These are phyloP conservation scores for Lithospermum erythrorhizon DNA, from an alignment of 257 asterid species.

Conservation along the genomic window DNA sequence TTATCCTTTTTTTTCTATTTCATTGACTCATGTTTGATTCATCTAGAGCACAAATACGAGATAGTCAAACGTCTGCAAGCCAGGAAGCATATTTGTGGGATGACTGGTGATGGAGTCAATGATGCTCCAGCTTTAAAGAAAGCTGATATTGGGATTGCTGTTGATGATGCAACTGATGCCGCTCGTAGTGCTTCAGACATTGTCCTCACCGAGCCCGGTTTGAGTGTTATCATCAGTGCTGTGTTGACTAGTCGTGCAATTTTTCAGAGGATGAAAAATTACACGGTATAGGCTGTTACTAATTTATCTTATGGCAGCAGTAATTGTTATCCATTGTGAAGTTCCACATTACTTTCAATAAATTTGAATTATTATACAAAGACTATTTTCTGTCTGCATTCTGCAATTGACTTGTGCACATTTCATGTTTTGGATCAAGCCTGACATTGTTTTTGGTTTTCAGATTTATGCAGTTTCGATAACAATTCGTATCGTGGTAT, in stretches of 20 bases:
- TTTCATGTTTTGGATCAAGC: neutral
- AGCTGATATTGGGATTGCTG: constrained; percentile 98
- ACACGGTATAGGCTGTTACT: constrained; percentile 44
- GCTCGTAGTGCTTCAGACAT: constrained; percentile 99
- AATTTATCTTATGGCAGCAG: neutral
- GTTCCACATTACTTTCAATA: neutral
- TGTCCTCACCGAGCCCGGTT: constrained; percentile 97
- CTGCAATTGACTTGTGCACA: too few relatives aligned
- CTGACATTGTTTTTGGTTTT: constrained; percentile 2
- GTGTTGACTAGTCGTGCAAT: constrained; percentile 94
- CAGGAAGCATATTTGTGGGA: constrained; percentile 95
- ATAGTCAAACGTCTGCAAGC: constrained; percentile 97
- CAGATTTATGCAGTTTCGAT: constrained; percentile 98
- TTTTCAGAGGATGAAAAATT: constrained; percentile 97
- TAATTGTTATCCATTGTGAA: neutral
- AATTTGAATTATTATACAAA: neutral
- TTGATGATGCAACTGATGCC: constrained; percentile 98
- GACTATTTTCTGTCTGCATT: neutral
- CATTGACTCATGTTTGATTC: constrained; percentile 7
- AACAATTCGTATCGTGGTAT: constrained; percentile 96
- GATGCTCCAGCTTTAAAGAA: constrained; percentile 98
- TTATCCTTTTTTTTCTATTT: neutral
- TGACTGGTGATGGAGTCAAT: constrained; percentile 99
- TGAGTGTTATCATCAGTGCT: constrained; percentile 93
- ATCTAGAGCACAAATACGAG: constrained; percentile 89